phyloP scores from a whole-genome alignment of 2,329 filamentous ascomycete genomes.

The Sporothrix euskadiensis region DNA sequence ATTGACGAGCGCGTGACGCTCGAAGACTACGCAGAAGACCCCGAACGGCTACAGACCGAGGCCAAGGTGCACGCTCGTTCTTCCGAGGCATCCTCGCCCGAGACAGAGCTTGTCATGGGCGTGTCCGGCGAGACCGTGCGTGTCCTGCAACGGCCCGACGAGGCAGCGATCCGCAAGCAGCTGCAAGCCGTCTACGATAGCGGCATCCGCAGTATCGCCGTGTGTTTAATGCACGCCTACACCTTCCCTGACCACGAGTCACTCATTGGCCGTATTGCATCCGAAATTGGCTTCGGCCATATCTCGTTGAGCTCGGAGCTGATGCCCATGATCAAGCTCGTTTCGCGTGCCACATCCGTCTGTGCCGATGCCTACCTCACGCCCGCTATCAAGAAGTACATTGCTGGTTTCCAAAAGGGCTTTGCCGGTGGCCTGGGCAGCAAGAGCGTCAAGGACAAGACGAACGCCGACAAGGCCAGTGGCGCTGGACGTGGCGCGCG shows the following conservation, averaged over 20 bases:
- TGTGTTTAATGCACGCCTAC: conserved; percentile 90
- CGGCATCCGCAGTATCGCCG: conserved; percentile 78
- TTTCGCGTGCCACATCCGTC: conserved; percentile 72
- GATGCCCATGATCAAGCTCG: conserved; percentile 88
- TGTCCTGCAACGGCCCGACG: conserved; percentile 63
- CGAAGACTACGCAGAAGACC: conserved; percentile 90
- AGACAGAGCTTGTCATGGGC: conserved; percentile 64
- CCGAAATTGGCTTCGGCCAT: conserved; percentile 78
- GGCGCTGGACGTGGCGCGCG: conserved; percentile 61
- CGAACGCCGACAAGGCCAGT: conserved; percentile 42
- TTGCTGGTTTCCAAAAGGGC: conserved; percentile 70
- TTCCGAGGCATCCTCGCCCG: conserved; percentile 44
- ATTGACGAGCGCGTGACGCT: conserved; percentile 87
- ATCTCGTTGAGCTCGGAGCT: conserved; percentile 78
- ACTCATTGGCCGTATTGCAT: conserved; percentile 71
- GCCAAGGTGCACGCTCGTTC: conserved; percentile 57
- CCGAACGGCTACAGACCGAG: conserved; percentile 58
- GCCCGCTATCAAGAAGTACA: conserved; percentile 76
- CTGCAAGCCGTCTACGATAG: conserved; percentile 67
- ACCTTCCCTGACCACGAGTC: conserved; percentile 87
- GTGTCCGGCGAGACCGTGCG: conserved; percentile 74
- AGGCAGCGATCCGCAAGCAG: conserved; percentile 57
- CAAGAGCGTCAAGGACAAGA: conserved; percentile 65
- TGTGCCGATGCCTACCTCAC: conserved; percentile 80
- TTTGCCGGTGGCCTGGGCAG: conserved; percentile 80